phyloP scores from a whole-genome alignment of 2,329 filamentous ascomycete species.

The Epichloe hybrida region DNA sequence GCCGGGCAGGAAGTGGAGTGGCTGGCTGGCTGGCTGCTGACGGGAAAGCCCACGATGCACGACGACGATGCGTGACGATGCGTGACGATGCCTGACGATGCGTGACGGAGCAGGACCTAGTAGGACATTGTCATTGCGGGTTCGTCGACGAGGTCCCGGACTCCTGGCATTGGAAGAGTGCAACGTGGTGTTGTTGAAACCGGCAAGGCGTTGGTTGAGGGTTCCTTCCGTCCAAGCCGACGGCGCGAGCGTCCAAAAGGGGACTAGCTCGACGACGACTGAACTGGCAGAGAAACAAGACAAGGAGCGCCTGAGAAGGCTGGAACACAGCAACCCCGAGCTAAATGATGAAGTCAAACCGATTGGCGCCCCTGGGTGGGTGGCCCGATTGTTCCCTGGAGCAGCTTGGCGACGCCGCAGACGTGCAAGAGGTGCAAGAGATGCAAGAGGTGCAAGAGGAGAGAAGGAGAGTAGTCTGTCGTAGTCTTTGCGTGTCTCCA shows the following conservation, averaged over 20 bases:
- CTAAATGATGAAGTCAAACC: slow-evolving; percentile 1
- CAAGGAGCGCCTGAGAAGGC: not conserved
- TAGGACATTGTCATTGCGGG: not conserved
- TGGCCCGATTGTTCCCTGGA: not conserved
- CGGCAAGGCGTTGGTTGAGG: not conserved
- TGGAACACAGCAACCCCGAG: not conserved
- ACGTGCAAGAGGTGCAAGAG: too few species aligned
- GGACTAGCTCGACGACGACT: not conserved
- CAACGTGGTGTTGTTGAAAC: slow-evolving; percentile 2
- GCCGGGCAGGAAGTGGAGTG: not conserved
- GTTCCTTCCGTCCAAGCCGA: not conserved
- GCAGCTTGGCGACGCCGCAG: not conserved
- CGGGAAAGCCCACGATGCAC: not conserved
- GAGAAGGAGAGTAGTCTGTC: too few species aligned
- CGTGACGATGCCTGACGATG: too few species aligned
- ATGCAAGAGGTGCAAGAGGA: too few species aligned
- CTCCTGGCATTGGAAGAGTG: not conserved
- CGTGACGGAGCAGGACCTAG: not conserved
- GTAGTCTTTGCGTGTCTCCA: not conserved
- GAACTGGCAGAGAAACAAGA: not conserved
- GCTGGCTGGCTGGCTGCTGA: not conserved
- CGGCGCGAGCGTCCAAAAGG: not conserved
- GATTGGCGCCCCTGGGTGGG: not conserved
- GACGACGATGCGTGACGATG: too few species aligned
- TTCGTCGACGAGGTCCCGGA: not conserved